Conservation (phyloP, 164 flowering plant species). For the Piper betle region DNA sequence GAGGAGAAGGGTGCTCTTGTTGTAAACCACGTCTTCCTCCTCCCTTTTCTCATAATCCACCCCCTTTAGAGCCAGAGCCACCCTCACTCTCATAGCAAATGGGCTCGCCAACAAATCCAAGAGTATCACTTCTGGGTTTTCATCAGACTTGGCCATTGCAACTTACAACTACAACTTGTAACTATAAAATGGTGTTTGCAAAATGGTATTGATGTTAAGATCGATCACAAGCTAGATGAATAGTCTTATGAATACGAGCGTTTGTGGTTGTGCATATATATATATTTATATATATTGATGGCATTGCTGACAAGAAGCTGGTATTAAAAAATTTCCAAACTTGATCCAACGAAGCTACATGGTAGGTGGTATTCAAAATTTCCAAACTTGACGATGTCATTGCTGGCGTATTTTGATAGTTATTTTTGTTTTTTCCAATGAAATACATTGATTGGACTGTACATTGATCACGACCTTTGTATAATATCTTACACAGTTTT, state of each 20-base stretch:
- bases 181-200: no score
- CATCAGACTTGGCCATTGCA: neutral
- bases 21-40: neutral
- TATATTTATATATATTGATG: neutral
- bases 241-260: no score
- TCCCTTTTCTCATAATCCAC: constrained; percentile 21
- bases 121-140: constrained; percentile 15
- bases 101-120: constrained; percentile 17
- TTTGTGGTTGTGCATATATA: no score
- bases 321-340: neutral
- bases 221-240: no score
- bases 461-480: no score
- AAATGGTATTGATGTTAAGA: no score
- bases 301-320: neutral
- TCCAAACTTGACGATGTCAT: neutral
- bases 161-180: no score
- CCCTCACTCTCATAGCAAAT: constrained; percentile 23
- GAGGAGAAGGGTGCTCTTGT: constrained; percentile 11
- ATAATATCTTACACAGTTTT: no score
- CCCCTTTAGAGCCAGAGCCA: constrained; percentile 23
- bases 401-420: neutral
- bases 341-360: neutral
- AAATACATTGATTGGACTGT: no score
- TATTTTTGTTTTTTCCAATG: no score
- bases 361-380: neutral